Conservation (phyloP, 331 rosid genomes). For the Ulmus americana region DNA sequence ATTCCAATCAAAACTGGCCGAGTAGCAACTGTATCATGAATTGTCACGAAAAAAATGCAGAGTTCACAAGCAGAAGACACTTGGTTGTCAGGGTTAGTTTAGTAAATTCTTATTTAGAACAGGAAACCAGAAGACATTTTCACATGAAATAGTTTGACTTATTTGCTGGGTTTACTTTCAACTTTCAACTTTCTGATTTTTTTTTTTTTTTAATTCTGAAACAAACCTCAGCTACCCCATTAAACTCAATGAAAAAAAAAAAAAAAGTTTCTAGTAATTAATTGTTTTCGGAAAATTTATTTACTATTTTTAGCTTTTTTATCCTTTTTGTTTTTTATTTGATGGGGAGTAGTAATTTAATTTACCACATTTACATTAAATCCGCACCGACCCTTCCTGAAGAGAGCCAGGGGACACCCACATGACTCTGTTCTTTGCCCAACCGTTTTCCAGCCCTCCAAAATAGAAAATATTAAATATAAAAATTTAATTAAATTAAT, state of each 20-base stretch:
- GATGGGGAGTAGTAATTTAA: neutral
- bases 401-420: constrained; percentile 38
- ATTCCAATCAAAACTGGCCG: constrained; percentile 5
- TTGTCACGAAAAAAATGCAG: neutral
- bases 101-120: neutral
- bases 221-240: neutral
- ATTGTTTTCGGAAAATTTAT: neutral
- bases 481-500: neutral
- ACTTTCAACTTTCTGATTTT: constrained; percentile 5
- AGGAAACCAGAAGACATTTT: neutral
- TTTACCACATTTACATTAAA: constrained; percentile 31
- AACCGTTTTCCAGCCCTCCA: constrained; percentile 31
- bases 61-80: neutral
- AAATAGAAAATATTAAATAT: constrained; percentile 4
- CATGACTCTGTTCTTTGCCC: constrained; percentile 44
- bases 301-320: neutral
- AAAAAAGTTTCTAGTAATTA: neutral
- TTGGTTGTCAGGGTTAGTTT: neutral
- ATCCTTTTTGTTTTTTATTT: neutral
- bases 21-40: neutral
- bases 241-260: neutral
- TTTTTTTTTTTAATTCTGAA: constrained; percentile 2
- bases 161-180: neutral
- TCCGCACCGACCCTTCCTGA: constrained; percentile 57
- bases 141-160: neutral